These are phyloP conservation scores for Blakeslea trispora DNA, from an alignment of 371 early-diverging fungal genomes.

Conservation along the genomic window DNA sequence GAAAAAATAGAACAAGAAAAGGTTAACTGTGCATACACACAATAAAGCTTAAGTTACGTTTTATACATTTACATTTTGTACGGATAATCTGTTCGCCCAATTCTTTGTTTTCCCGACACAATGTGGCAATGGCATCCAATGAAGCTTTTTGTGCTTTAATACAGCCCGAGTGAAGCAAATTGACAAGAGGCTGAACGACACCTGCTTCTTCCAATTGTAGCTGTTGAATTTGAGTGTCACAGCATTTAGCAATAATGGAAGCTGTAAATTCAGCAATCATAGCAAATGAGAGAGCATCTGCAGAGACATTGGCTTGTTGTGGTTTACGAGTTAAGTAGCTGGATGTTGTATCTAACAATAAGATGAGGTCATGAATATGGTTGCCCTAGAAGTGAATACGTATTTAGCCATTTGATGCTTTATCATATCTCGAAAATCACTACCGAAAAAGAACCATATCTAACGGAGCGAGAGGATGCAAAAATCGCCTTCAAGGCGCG, in stretches of 20 bases:
- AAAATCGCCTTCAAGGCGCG: conserved; percentile 79
- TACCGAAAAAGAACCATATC: conserved; percentile 63
- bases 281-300: conserved; percentile 52
- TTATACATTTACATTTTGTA: conserved; percentile 56
- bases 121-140: conserved; percentile 71
- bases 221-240: conserved; percentile 65
- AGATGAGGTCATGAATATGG: conserved; percentile 40
- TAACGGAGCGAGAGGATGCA: conserved; percentile 52
- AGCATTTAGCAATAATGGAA: conserved; percentile 66
- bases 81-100: conserved; percentile 53
- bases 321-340: conserved; percentile 26
- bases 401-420: neutral
- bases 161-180: conserved; percentile 58
- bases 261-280: conserved; percentile 74
- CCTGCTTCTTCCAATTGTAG: conserved; percentile 60
- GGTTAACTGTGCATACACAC: no score
- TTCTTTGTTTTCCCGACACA: conserved; percentile 67
- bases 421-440: neutral
- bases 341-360: conserved; percentile 34
- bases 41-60: no score
- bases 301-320: conserved; percentile 23
- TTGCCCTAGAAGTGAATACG: conserved; percentile 25
- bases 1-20: neutral
- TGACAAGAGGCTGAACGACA: conserved; percentile 62
- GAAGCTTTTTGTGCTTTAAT: conserved; percentile 79